Evolutionary conservation across 108 stramenopile species (phyloP).

Genomic region (Fragilaria crotonensis): DNA sequence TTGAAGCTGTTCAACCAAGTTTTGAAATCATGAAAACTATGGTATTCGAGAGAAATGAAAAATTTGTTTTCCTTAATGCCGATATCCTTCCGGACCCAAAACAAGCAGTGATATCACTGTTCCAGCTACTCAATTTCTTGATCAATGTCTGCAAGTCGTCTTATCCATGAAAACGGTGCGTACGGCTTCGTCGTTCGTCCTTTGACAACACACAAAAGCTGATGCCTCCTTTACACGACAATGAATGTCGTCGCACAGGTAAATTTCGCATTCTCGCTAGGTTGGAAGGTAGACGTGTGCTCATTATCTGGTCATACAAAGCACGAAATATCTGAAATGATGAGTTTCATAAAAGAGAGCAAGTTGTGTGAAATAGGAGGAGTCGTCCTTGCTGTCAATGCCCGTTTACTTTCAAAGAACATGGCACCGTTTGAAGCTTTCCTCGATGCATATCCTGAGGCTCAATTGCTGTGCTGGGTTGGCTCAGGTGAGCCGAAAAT

Average conservation of each 20-base stretch:
- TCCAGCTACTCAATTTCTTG: slow-evolving; percentile 22
- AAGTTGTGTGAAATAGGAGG: slow-evolving; percentile 7
- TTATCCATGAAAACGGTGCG: too few species aligned
- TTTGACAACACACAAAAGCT: too few species aligned
- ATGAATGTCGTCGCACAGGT: background rate
- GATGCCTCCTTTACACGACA: too few species aligned
- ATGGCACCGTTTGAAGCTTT: slow-evolving; percentile 22
- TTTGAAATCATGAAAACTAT: slow-evolving; percentile 9
- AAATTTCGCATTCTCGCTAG: slow-evolving; percentile 29
- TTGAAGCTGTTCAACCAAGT: slow-evolving; percentile 26
- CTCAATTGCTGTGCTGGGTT: slow-evolving; percentile 41
- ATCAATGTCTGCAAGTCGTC: slow-evolving; percentile 19
- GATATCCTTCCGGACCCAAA: slow-evolving; percentile 45
- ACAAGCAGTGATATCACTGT: slow-evolving; percentile 4
- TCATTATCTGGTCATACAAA: slow-evolving; percentile 9
- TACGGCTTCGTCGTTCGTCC: too few species aligned
- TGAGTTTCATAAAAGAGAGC: slow-evolving; percentile 10
- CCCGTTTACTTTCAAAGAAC: slow-evolving; percentile 25
- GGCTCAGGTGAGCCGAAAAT: slow-evolving; percentile 44
- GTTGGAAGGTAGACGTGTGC: slow-evolving; percentile 23
- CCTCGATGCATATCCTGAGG: slow-evolving; percentile 19
- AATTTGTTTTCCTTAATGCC: slow-evolving; percentile 31
- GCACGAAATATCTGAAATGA: slow-evolving; percentile 23
- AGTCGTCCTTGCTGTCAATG: slow-evolving; percentile 45
- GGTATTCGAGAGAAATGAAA: slow-evolving; percentile 1